Percentiles rank a stretch among this genome's conserved stretches.
These are phyloP conservation scores for Asterella californica DNA, from an alignment of 225 moss, liverwort and hornwort genomes.

Conservation along the genomic window DNA sequence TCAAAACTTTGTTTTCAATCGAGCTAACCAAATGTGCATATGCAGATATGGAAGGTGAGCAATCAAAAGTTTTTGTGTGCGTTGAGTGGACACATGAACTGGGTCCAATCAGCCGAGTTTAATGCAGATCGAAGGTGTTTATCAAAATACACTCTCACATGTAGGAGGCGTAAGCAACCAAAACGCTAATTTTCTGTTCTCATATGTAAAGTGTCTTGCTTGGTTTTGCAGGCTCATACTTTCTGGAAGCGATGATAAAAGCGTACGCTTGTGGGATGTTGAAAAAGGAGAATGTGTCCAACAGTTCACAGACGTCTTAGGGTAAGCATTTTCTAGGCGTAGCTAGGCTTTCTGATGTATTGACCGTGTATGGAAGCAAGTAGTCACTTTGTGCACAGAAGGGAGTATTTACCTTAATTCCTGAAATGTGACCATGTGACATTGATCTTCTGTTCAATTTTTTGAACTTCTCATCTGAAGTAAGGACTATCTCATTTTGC, in stretches of 20 bases:
- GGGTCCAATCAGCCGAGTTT: constrained; percentile 91
- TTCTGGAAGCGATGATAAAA: constrained; percentile 90
- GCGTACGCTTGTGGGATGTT: constrained; percentile 79
- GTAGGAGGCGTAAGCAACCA: not conserved
- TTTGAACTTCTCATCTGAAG: not conserved
- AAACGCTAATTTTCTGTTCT: not conserved
- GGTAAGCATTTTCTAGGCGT: too few relatives aligned
- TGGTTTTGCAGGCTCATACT: constrained; percentile 63
- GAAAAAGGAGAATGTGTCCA: constrained; percentile 75
- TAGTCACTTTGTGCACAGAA: too few relatives aligned
- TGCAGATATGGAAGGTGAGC: constrained; percentile 78
- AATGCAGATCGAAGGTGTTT: constrained; percentile 63
- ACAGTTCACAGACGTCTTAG: constrained; percentile 75
- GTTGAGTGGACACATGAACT: constrained; percentile 97
- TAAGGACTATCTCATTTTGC: not conserved
- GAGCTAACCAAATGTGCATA: too few relatives aligned
- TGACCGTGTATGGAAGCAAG: not conserved
- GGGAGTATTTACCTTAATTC: too few relatives aligned
- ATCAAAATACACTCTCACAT: too few relatives aligned
- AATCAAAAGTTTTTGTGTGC: constrained; percentile 78
- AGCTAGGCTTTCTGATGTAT: not conserved
- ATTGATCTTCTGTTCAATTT: too few relatives aligned
- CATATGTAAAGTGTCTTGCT: not conserved
- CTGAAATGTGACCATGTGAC: too few relatives aligned
- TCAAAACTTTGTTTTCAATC: too few relatives aligned